Percentiles rank a stretch among this genome's conserved stretches.
These are phyloP conservation scores for Cercospora sojina DNA, from an alignment of 2,329 filamentous ascomycete species.

Conservation along the genomic window DNA sequence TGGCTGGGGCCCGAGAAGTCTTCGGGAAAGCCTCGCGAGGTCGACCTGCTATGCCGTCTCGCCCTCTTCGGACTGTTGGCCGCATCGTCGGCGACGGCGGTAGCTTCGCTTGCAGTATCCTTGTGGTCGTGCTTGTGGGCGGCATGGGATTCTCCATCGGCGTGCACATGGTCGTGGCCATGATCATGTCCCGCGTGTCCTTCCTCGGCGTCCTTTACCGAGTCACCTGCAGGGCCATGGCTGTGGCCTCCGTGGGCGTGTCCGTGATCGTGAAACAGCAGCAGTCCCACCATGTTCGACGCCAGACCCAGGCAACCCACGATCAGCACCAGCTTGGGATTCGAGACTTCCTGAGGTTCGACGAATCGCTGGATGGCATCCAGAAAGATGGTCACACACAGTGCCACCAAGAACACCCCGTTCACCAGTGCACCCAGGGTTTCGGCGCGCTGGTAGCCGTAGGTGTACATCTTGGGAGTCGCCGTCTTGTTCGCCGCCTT, in stretches of 20 bases:
- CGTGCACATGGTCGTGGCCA: slow-evolving; percentile 45
- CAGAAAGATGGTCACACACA: slow-evolving; percentile 94
- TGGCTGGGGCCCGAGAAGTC: slow-evolving; percentile 81
- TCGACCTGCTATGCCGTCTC: slow-evolving; percentile 62
- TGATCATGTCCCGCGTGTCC: slow-evolving; percentile 53
- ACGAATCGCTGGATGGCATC: slow-evolving; percentile 91
- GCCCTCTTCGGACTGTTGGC: slow-evolving; percentile 19
- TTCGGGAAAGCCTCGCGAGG: slow-evolving; percentile 55
- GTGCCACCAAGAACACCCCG: slow-evolving; percentile 92
- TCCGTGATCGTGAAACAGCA: slow-evolving; percentile 89
- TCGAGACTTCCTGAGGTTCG: slow-evolving; percentile 81
- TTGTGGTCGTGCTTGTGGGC: slow-evolving; percentile 62
- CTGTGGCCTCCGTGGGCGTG: slow-evolving; percentile 71
- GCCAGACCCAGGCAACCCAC: slow-evolving; percentile 82
- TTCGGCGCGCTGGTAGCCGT: slow-evolving; percentile 96
- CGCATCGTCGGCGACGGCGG: slow-evolving; percentile 29
- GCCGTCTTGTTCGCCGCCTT: slow-evolving; percentile 76
- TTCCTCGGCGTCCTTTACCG: slow-evolving; percentile 50
- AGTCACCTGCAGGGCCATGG: slow-evolving; percentile 45
- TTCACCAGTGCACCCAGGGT: slow-evolving; percentile 96
- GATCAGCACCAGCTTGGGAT: slow-evolving; percentile 82
- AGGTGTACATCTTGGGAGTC: slow-evolving; percentile 76
- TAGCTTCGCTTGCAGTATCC: slow-evolving; percentile 55
- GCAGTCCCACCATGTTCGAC: slow-evolving; percentile 85
- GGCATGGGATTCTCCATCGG: slow-evolving; percentile 46